Conservation (phyloP, 495 filamentous ascomycete species). For the Saxophila tyrrhenica region DNA sequence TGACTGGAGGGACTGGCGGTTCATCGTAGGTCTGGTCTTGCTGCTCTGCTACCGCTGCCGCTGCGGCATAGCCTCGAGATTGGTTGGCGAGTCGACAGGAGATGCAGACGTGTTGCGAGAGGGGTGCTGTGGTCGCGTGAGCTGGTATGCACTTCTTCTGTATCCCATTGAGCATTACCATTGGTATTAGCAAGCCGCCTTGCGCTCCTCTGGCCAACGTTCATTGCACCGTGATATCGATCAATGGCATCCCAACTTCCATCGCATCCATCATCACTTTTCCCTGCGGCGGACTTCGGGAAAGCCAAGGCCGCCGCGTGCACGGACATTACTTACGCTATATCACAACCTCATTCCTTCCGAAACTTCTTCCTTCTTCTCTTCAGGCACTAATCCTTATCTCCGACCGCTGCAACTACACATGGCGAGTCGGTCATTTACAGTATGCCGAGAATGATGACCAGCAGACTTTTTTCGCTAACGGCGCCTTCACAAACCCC, state of each 20-base stretch:
- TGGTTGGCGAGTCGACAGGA: conserved; percentile 23
- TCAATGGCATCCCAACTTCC: too few relatives aligned
- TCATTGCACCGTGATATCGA: conserved; percentile 18
- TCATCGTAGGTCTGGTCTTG: not conserved
- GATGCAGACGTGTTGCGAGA: conserved; percentile 27
- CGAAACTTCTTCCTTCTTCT: too few relatives aligned
- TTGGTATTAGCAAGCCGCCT: conserved; percentile 22
- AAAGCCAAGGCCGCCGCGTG: too few relatives aligned
- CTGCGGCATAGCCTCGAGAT: conserved; percentile 19
- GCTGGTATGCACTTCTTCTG: conserved; percentile 5
- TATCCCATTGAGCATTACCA: conserved; percentile 10
- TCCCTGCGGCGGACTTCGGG: too few relatives aligned
- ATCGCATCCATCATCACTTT: too few relatives aligned
- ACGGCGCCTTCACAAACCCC: conserved; percentile 48
- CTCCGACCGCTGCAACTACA: conserved; percentile 42
- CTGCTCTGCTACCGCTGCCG: conserved; percentile 14
- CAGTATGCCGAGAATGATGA: conserved; percentile 44
- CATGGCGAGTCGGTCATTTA: conserved; percentile 54
- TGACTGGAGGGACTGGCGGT: conserved; percentile 11
- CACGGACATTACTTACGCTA: too few relatives aligned
- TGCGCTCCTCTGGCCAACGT: conserved; percentile 25
- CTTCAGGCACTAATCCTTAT: conserved; percentile 59
- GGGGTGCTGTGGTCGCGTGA: conserved; percentile 16
- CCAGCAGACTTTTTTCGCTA: conserved; percentile 59
- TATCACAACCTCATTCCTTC: too few relatives aligned